These are phyloP conservation scores for Rhodamnia argentea DNA, from an alignment of 345 rosid species.

Conservation along the genomic window DNA sequence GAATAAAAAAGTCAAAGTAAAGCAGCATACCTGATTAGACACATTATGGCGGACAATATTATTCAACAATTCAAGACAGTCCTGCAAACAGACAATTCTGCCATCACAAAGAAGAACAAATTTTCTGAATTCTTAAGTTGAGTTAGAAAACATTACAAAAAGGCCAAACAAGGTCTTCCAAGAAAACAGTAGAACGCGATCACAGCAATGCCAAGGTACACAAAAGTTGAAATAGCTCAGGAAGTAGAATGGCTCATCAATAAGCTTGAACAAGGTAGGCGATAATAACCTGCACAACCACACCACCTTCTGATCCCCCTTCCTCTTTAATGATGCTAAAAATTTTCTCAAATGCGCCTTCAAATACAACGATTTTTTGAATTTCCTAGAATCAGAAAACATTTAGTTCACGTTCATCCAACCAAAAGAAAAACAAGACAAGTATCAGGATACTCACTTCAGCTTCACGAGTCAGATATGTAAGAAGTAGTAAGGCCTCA, in stretches of 20 bases:
- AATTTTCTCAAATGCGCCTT: slow-evolving; percentile 94
- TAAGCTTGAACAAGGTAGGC: neutral
- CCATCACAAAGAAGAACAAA: neutral
- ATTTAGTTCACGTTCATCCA: neutral
- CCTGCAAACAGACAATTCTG: slow-evolving; percentile 32
- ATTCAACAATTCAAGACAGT: slow-evolving; percentile 85
- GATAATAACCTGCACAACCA: slow-evolving; percentile 84
- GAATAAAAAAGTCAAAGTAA: neutral
- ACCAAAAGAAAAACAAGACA: neutral
- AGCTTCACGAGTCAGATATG: slow-evolving; percentile 93
- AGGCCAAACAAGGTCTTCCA: neutral
- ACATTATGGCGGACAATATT: slow-evolving; percentile 78
- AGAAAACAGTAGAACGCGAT: neutral
- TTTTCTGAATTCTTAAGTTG: neutral
- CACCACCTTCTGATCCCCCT: slow-evolving; percentile 98
- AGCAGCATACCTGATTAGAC: slow-evolving; percentile 71
- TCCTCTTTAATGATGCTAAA: slow-evolving; percentile 93
- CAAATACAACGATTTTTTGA: slow-evolving; percentile 96
- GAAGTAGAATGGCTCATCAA: neutral
- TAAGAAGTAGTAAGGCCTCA: slow-evolving; percentile 92
- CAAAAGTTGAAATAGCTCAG: neutral
- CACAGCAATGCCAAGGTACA: neutral
- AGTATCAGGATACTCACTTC: slow-evolving; percentile 36
- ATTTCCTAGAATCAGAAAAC: slow-evolving; percentile 46
- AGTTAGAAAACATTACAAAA: neutral